phyloP scores from a whole-genome alignment of 2,329 filamentous ascomycete species.

The Aureobasidium sp. region DNA sequence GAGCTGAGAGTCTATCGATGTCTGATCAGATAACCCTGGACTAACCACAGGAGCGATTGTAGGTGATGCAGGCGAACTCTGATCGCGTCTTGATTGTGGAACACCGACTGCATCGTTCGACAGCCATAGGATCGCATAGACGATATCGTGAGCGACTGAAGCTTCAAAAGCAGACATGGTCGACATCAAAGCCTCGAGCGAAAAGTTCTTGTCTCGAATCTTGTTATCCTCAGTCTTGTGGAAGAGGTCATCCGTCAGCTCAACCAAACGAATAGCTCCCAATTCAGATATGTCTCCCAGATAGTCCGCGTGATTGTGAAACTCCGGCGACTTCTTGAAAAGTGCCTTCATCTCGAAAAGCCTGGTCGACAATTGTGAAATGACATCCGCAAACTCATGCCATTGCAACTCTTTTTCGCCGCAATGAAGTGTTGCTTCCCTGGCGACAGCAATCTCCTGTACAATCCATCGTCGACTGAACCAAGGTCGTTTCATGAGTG shows the following conservation, averaged over 20 bases:
- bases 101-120: constrained; percentile 12
- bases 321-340: background rate
- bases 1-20: background rate
- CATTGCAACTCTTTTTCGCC: background rate
- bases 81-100: background rate
- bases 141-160: constrained; percentile 4
- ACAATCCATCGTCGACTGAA: constrained; percentile 8
- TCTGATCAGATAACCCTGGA: background rate
- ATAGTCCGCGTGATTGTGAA: background rate
- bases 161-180: constrained; percentile 10
- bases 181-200: background rate
- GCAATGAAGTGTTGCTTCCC: background rate
- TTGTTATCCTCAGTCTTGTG: constrained; percentile 2
- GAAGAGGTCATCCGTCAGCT: constrained; percentile 1
- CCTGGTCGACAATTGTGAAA: background rate
- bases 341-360: background rate
- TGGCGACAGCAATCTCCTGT: constrained; percentile 7
- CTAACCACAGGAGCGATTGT: background rate
- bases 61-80: background rate
- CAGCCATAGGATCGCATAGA: constrained; percentile 12
- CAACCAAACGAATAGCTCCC: constrained; percentile 3
- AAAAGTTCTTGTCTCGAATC: background rate
- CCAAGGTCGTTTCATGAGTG: constrained; percentile 1
- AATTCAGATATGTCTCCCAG: background rate
- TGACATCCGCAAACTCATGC: constrained; percentile 4